Base-by-base conservation (phyloP, 441 rosid genomes). In the Hypseocharis bilobata region DNA sequence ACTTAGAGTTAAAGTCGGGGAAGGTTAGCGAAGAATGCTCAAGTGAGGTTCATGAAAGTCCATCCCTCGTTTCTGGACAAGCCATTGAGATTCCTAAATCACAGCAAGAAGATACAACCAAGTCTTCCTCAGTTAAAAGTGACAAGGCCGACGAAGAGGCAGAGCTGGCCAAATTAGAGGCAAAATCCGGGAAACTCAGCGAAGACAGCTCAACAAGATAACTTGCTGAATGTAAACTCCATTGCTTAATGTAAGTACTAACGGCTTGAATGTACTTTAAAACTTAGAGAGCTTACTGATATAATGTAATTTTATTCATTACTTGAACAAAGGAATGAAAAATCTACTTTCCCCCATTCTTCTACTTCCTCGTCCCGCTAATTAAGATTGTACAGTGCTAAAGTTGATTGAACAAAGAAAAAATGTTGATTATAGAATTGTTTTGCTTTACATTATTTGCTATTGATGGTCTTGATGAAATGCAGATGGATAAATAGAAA, bases 151-250 rank as follows among this genome's bases (percentile, higher is more conserved):
- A 54, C 20, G 60, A 68, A 25, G 56, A 68, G 4, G 67, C 68
- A 61, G 78, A 74, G 28, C 73, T 72, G 55, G 78, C 63, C 29
- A 68, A 60, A 58, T 56, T 84, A 23, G 85, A 82, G 67, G 42
- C 73, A 22, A 88, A 84, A 49, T 65, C 72, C 0, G 86, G 70
- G 6, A 70, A 77, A 0, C 73, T 76, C 55, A 81, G 72, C 45
- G 69, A 64, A 26, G 86, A 72, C 42, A 47, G 65, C 71, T 81
- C 80, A 6, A 13, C 60, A 44, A 44, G 51, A 44, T 27, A 29
- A 6, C n/a, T n/a, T n/a, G n/a, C n/a, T n/a, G n/a, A n/a, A n/a
- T n/a, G n/a, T n/a, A n/a, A 0, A 20, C 65, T 68, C 29, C 11
- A 71, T 56, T 16, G 30, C 61, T 19, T 57, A 4, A 56, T 13